Percentiles rank a stretch among this genome's conserved stretches.
Conservation (phyloP, 179 eudicot genomes). For the Beta lomatogona region DNA sequence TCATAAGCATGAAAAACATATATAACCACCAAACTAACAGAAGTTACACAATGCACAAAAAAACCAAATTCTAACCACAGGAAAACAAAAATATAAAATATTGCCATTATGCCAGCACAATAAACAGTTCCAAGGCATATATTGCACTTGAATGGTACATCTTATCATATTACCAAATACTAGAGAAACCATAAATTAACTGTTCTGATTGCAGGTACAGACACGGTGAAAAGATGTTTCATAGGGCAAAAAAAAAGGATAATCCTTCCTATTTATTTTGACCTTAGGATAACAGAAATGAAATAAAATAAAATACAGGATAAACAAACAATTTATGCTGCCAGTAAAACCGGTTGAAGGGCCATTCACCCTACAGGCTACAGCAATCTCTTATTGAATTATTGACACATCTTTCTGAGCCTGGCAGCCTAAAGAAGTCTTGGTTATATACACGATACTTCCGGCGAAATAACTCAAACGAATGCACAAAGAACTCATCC, state of each 20-base stretch:
- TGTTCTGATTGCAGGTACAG: neutral
- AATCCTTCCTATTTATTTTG: conserved; percentile 1
- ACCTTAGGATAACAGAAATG: neutral
- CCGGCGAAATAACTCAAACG: neutral
- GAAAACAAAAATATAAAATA: too few relatives aligned
- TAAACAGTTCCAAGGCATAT: neutral
- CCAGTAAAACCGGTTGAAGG: conserved; percentile 2
- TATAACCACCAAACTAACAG: too few relatives aligned
- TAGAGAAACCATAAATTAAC: neutral
- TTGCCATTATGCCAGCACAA: neutral
- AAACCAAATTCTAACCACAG: too few relatives aligned
- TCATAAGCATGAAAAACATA: too few relatives aligned
- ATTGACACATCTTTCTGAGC: neutral
- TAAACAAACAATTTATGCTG: neutral
- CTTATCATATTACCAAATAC: neutral
- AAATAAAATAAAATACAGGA: conserved; percentile 4
- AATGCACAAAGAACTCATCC: conserved; percentile 30
- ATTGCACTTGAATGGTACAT: neutral
- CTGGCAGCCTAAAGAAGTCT: conserved; percentile 4
- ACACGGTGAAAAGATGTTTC: neutral
- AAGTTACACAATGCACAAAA: too few relatives aligned
- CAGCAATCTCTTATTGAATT: conserved; percentile 23
- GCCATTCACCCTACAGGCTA: conserved; percentile 6
- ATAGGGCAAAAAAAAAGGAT: neutral
- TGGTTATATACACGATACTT: conserved; percentile 21